Evolutionary conservation across 2,329 filamentous ascomycete genomes (phyloP).

Genomic region (Colletotrichum eremochloae): DNA sequence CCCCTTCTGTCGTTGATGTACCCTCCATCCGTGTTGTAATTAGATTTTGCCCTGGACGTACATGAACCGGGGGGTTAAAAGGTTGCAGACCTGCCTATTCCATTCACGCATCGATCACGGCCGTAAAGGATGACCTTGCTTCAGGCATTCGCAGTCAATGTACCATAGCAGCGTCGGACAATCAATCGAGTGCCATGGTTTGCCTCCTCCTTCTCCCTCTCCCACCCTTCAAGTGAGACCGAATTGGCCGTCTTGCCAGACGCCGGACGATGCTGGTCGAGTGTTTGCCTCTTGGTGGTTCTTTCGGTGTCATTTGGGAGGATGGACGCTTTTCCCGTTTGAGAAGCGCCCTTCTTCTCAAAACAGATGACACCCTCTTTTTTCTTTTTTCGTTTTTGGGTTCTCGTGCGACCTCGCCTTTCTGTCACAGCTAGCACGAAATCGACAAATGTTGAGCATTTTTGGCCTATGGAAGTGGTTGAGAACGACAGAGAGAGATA

Average conservation of each 20-base stretch:
- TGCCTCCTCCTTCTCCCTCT: slow-evolving; percentile 16
- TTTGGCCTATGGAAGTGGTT: neutral
- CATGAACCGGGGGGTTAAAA: neutral
- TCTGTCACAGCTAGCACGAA: neutral
- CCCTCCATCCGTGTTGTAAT: neutral
- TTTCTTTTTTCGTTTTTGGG: neutral
- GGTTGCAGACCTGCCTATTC: neutral
- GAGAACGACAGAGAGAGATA: neutral
- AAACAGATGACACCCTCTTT: slow-evolving; percentile 22
- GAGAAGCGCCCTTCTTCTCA: slow-evolving; percentile 16
- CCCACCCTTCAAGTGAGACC: slow-evolving; percentile 24
- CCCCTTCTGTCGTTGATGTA: neutral
- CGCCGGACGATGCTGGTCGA: slow-evolving; percentile 10
- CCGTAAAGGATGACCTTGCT: neutral
- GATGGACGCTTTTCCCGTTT: slow-evolving; percentile 25
- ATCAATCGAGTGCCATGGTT: slow-evolving; percentile 23
- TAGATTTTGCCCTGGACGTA: neutral
- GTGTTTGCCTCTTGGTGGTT: slow-evolving; percentile 14
- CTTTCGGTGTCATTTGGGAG: slow-evolving; percentile 17
- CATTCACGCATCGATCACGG: neutral
- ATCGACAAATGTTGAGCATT: slow-evolving; percentile 24
- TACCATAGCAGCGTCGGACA: slow-evolving; percentile 34
- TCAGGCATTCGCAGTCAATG: neutral
- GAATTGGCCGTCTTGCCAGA: slow-evolving; percentile 31
- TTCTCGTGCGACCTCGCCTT: neutral